phyloP scores from a whole-genome alignment of 106 monocot species.

The Acorus gramineus region DNA sequence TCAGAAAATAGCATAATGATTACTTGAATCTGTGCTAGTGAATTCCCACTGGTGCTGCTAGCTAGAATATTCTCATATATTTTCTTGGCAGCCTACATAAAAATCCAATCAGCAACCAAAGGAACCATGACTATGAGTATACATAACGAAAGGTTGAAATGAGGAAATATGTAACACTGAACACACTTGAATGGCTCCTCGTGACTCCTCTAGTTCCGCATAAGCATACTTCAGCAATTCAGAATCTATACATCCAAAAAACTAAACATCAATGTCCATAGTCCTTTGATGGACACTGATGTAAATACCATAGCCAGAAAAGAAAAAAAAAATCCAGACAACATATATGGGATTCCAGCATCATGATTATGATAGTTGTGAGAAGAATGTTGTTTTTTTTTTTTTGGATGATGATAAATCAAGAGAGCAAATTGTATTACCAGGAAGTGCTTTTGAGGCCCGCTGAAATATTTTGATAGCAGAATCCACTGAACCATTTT shows the following conservation, averaged over 20 bases:
- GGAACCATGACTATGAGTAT: constrained; percentile 1
- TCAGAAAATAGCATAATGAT: constrained; percentile 3
- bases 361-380: too few relatives aligned
- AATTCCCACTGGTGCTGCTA: constrained; percentile 23
- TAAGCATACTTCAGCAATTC: constrained; percentile 79
- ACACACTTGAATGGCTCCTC: constrained; percentile 75
- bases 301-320: too few relatives aligned
- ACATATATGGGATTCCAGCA: too few relatives aligned
- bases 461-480: constrained; percentile 80
- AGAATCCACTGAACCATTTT: constrained; percentile 77
- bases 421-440: constrained; percentile 19
- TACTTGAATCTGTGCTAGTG: constrained; percentile 86
- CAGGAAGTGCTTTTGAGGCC: constrained; percentile 94
- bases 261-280: too few relatives aligned
- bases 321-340: too few relatives aligned
- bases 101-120: not conserved
- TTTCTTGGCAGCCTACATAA: constrained; percentile 71
- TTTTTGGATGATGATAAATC: too few relatives aligned
- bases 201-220: constrained; percentile 93
- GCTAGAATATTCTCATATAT: constrained; percentile 79
- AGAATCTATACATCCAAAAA: constrained; percentile 46
- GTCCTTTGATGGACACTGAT: too few relatives aligned
- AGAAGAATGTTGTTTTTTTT: too few relatives aligned
- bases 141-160: not conserved
- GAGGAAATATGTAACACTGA: constrained; percentile 2